Evolutionary conservation across 164 flowering plant species (phyloP).

Genomic region (Macadamia tetraphylla): DNA sequence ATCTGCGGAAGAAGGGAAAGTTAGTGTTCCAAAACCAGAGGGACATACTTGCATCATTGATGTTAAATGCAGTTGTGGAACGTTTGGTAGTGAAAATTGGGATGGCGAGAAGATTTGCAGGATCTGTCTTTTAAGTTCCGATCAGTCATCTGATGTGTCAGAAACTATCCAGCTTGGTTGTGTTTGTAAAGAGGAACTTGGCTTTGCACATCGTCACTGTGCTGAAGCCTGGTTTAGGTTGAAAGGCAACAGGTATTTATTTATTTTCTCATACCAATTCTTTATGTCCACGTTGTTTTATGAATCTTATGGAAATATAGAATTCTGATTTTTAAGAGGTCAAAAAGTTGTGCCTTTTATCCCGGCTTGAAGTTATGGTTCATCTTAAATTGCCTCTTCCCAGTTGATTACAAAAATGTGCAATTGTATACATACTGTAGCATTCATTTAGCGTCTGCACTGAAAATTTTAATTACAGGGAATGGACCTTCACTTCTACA

Average conservation of each 20-base stretch:
- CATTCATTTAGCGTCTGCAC: background rate
- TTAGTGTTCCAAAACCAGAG: conserved; percentile 15
- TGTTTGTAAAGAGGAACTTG: conserved; percentile 79
- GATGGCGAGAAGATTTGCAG: conserved; percentile 60
- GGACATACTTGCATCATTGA: conserved; percentile 34
- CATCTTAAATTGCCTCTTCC: too few relatives aligned
- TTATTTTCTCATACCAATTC: conserved; percentile 2
- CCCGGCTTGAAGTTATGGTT: too few relatives aligned
- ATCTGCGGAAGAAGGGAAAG: conserved; percentile 13
- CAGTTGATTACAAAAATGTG: too few relatives aligned
- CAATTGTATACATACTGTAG: background rate
- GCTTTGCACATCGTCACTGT: conserved; percentile 62
- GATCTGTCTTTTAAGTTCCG: conserved; percentile 76
- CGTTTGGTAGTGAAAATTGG: conserved; percentile 17
- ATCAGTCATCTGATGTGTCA: conserved; percentile 25
- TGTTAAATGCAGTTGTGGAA: conserved; percentile 22
- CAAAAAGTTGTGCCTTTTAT: background rate
- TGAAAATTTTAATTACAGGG: background rate
- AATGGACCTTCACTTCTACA: background rate
- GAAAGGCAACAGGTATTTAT: conserved; percentile 74
- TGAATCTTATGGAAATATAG: background rate
- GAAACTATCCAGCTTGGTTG: conserved; percentile 76
- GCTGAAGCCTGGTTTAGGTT: conserved; percentile 92
- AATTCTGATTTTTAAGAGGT: background rate
- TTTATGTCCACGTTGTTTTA: conserved; percentile 1